These are phyloP conservation scores for Melastoma candidum DNA, from an alignment of 441 rosid species.

Conservation along the genomic window DNA sequence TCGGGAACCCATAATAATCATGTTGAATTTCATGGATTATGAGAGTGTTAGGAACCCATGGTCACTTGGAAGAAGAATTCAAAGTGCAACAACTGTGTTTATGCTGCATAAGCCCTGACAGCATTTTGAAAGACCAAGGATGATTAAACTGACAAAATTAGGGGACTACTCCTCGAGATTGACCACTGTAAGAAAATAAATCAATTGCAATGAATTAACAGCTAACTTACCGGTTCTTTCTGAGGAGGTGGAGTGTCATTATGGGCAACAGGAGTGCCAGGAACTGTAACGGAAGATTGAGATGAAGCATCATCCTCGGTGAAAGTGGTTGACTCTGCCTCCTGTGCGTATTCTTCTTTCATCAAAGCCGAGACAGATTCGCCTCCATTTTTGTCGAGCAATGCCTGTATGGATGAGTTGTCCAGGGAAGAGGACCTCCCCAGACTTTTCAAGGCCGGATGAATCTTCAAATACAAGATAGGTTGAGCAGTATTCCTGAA, in stretches of 20 bases:
- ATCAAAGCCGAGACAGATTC: slow-evolving; percentile 69
- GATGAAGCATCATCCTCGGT: slow-evolving; percentile 82
- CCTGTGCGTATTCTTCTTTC: slow-evolving; percentile 77
- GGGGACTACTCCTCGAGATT: too few species aligned
- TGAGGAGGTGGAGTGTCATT: slow-evolving; percentile 39
- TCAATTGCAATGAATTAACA: not conserved
- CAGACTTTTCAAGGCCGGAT: slow-evolving; percentile 37
- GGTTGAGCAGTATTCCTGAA: slow-evolving; percentile 72
- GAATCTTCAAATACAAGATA: slow-evolving; percentile 52
- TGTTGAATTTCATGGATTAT: too few species aligned
- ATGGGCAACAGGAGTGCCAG: slow-evolving; percentile 36
- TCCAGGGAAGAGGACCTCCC: slow-evolving; percentile 32
- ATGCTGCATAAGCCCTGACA: too few species aligned
- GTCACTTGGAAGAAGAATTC: too few species aligned
- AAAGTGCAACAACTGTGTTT: too few species aligned
- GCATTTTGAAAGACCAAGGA: too few species aligned
- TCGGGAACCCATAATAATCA: too few species aligned
- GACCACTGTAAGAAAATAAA: too few species aligned
- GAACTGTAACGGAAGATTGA: slow-evolving; percentile 54
- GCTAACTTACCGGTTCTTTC: slow-evolving; percentile 32
- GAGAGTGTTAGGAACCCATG: too few species aligned
- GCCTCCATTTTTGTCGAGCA: slow-evolving; percentile 31
- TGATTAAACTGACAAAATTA: too few species aligned
- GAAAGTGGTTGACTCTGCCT: slow-evolving; percentile 63
- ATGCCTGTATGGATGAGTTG: slow-evolving; percentile 28